A percentile compares a stretch with the other conserved stretches of the same genome.
phyloP scores from a whole-genome alignment of 257 asterid species.

The Paulownia fortunei region DNA sequence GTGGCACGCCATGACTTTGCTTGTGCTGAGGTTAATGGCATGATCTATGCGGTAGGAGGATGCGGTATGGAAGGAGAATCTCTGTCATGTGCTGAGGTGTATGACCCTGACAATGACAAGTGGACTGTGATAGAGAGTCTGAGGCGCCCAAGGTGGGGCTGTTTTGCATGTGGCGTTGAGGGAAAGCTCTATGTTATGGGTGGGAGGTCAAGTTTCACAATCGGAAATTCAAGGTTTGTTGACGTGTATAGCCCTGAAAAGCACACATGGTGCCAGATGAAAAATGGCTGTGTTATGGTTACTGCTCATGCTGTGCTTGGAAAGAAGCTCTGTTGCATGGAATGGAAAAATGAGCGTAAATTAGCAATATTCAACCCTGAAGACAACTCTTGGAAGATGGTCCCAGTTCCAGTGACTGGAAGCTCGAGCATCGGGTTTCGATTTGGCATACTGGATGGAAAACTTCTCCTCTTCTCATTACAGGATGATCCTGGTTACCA shows the following conservation, averaged over 20 bases:
- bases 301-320: conserved; percentile 79
- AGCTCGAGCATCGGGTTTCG: conserved; percentile 66
- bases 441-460: conserved; percentile 68
- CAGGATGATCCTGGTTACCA: conserved; percentile 54
- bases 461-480: conserved; percentile 65
- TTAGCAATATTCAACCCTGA: conserved; percentile 57
- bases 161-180: conserved; percentile 67
- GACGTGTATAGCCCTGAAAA: conserved; percentile 67
- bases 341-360: conserved; percentile 86
- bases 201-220: conserved; percentile 84
- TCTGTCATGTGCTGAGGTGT: conserved; percentile 77
- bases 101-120: conserved; percentile 58
- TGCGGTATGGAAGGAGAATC: conserved; percentile 64
- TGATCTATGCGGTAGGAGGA: conserved; percentile 81
- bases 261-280: conserved; percentile 67
- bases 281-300: conserved; percentile 92
- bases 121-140: conserved; percentile 72
- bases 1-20: conserved; percentile 85
- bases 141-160: conserved; percentile 81
- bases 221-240: conserved; percentile 72
- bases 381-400: conserved; percentile 72
- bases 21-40: conserved; percentile 78
- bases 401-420: conserved; percentile 66
- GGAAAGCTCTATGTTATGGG: conserved; percentile 89
- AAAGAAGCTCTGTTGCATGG: conserved; percentile 73